A percentile compares a stretch with the other conserved stretches of the same genome.
These are phyloP conservation scores for Zalaria obscura DNA, from an alignment of 2,329 filamentous ascomycete species.

Conservation along the genomic window DNA sequence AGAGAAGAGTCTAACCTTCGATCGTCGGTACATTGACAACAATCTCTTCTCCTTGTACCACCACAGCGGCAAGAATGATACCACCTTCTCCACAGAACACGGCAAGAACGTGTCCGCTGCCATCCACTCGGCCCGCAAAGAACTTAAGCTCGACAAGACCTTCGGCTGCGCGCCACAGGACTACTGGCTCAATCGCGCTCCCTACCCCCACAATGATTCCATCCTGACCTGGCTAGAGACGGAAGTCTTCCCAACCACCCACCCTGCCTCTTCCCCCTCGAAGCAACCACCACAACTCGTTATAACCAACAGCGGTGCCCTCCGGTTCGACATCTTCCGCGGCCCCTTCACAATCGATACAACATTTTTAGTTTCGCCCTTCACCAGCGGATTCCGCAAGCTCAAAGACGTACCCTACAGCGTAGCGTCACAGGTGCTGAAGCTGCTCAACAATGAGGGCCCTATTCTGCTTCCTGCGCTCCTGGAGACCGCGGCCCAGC, in stretches of 20 bases:
- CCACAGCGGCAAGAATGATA: slow-evolving; percentile 59
- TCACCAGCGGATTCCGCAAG: slow-evolving; percentile 63
- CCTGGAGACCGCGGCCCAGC: slow-evolving; percentile 7
- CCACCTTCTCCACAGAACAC: slow-evolving; percentile 61
- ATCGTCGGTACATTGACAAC: slow-evolving; percentile 81
- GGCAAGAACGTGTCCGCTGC: slow-evolving; percentile 57
- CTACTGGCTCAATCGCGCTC: slow-evolving; percentile 68
- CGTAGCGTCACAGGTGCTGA: slow-evolving; percentile 54
- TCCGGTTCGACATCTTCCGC: slow-evolving; percentile 92
- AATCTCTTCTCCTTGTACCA: slow-evolving; percentile 75
- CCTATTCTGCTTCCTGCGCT: slow-evolving; percentile 28
- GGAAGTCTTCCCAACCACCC: slow-evolving; percentile 55
- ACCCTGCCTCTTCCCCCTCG: slow-evolving; percentile 24
- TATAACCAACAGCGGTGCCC: slow-evolving; percentile 76
- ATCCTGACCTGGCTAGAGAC: slow-evolving; percentile 72
- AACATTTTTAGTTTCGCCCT: slow-evolving; percentile 77
- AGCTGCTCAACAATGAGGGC: slow-evolving; percentile 43
- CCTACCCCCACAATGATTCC: slow-evolving; percentile 59
- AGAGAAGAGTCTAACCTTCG: slow-evolving; percentile 37
- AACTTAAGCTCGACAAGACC: slow-evolving; percentile 55
- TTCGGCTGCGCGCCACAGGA: slow-evolving; percentile 74
- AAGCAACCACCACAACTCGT: slow-evolving; percentile 52
- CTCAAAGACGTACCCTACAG: slow-evolving; percentile 70
- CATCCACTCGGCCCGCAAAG: slow-evolving; percentile 56
- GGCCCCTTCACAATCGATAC: slow-evolving; percentile 81